Evolutionary conservation across 495 filamentous ascomycete genomes (phyloP).

Genomic region (Xylaria castorea): DNA sequence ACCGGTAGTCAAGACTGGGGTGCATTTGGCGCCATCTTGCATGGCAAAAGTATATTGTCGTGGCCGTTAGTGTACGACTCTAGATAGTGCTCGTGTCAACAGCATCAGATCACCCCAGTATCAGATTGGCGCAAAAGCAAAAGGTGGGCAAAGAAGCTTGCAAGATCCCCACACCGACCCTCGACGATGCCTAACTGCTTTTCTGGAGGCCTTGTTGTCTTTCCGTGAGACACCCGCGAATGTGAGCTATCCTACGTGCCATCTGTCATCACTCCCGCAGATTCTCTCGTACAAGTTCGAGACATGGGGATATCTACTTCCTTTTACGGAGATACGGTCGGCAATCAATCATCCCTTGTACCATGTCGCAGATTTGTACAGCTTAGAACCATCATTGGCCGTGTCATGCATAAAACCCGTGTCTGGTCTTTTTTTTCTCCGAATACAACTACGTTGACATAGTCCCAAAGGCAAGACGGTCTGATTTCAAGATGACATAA

Average conservation of each 20-base stretch:
- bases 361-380: constrained; percentile 18
- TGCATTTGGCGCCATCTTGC: constrained; percentile 24
- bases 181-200: constrained; percentile 4
- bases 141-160: constrained; percentile 14
- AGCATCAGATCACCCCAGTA: constrained; percentile 19
- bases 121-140: constrained; percentile 11
- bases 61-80: constrained; percentile 17
- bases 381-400: background rate
- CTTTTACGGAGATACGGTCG: constrained; percentile 1
- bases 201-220: constrained; percentile 11
- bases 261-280: constrained; percentile 4
- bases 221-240: constrained; percentile 6
- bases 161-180: constrained; percentile 11
- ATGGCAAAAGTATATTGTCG: constrained; percentile 20
- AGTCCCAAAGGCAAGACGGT: background rate
- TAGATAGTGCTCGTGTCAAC: background rate
- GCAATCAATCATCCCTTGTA: constrained; percentile 4
- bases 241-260: background rate
- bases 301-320: background rate
- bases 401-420: constrained; percentile 19
- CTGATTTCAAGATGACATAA: constrained; percentile 23
- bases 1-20: constrained; percentile 17
- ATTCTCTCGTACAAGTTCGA: background rate
- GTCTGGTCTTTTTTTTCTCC: background rate
- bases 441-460: background rate